Conservation (phyloP, 345 rosid genomes). For the Trapa incisa region DNA sequence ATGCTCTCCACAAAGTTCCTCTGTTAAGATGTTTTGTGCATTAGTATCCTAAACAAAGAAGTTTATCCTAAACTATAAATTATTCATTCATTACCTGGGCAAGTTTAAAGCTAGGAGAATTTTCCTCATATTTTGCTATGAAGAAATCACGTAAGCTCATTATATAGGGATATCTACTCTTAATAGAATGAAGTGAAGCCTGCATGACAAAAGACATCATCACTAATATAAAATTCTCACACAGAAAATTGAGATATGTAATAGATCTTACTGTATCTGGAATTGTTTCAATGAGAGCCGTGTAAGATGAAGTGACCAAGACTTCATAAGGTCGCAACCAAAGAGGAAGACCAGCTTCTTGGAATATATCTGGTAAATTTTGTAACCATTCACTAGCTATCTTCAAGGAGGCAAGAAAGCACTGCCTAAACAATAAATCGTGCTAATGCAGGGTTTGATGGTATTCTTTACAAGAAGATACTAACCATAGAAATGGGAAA, state of each 20-base stretch:
- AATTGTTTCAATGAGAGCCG: constrained; percentile 96
- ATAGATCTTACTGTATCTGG: constrained; percentile 71
- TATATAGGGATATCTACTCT: constrained; percentile 84
- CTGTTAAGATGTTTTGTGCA: constrained; percentile 27
- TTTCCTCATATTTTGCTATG: constrained; percentile 72
- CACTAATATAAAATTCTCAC: constrained; percentile 4
- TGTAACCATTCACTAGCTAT: constrained; percentile 8
- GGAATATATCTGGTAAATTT: constrained; percentile 71
- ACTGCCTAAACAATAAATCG: neutral
- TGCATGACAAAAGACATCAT: constrained; percentile 21
- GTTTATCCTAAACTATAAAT: neutral
- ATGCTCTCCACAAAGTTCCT: constrained; percentile 98
- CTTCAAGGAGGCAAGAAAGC: neutral
- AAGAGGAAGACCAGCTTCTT: constrained; percentile 98
- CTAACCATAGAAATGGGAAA: constrained; percentile 93
- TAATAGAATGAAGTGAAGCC: constrained; percentile 97
- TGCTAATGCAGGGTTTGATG: neutral
- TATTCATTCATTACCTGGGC: constrained; percentile 58
- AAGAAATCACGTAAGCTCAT: constrained; percentile 85
- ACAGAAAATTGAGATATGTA: constrained; percentile 4
- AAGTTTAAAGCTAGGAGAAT: constrained; percentile 83
- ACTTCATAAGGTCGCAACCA: constrained; percentile 99
- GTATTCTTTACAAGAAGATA: neutral
- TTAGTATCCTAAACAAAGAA: neutral
- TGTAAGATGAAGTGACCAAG: constrained; percentile 89